Base-by-base conservation (phyloP, 2,329 filamentous ascomycete species). In the Diaporthe sp. region DNA sequence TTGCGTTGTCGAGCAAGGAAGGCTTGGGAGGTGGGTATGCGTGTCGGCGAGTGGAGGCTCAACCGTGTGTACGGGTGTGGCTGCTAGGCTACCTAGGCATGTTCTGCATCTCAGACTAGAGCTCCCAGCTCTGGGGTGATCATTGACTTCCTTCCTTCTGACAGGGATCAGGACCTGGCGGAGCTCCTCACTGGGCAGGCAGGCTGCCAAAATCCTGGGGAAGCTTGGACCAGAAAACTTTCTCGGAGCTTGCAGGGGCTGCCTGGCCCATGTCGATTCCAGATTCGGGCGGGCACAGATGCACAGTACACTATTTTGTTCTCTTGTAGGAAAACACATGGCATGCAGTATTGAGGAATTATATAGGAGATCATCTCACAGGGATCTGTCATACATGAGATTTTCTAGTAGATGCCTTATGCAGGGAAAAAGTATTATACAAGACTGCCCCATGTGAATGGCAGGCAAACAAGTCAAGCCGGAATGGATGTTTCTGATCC, bases 201-300 rank as follows among this genome's bases (percentile, higher is more conserved):
- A 73, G 35, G 32, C 37, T 32, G 47, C 55, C 39, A 65, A 65
- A 75, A 51, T 53, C 70, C 35, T 71, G 73, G 73, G 73, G 72
- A 56, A 51, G 73, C 61, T 55, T 58, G 55, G 66, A 73, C 50
- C 69, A 71, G 73, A 71, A 68, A 74, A 74, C 59, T 71, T 74
- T 55, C 50, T 39, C 66, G 9, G 10, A 5, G n/a, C 44, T 39
- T 53, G 61, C 70, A 68, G 70, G 70, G 71, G 59, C 55, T 25
- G 53, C 63, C 47, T 25, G 1, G 47, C 27, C 32, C 12, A 53
- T 39, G n/a, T 37, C 30, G 13, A 4, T 22, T 13, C 6, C 15
- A 53, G 32, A 53, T 68, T 35, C 4, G 35, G 22, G 30, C 15
- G 13, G 27, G n/a, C 19, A 17, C 27, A n/a, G 22, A 35, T 35